Conservation (phyloP, 2,329 filamentous ascomycete genomes). For the Dryadomyces sulphureus region DNA sequence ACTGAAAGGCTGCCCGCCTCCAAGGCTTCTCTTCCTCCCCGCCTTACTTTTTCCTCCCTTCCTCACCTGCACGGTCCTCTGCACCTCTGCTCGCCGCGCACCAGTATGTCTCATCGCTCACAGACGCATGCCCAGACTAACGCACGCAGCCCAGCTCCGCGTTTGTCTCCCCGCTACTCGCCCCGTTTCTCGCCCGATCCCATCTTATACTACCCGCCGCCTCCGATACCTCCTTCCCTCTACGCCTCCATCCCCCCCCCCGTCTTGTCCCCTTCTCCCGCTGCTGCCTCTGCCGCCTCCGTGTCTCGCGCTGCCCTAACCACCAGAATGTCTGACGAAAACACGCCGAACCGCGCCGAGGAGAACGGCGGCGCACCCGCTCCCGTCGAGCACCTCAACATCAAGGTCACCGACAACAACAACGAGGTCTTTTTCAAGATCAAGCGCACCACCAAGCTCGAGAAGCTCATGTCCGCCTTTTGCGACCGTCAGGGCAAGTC, state of each 20-base stretch:
- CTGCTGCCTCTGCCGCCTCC: too few relatives aligned
- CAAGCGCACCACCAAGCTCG: conserved; percentile 87
- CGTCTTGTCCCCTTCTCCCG: too few relatives aligned
- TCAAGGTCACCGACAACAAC: conserved; percentile 98
- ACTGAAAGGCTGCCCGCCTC: background rate
- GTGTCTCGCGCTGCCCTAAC: background rate
- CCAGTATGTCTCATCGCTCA: too few relatives aligned
- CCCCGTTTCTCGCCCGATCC: too few relatives aligned
- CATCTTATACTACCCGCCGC: too few relatives aligned
- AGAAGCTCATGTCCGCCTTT: conserved; percentile 97
- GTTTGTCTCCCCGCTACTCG: too few relatives aligned
- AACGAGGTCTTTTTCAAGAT: conserved; percentile 99
- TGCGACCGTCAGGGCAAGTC: conserved; percentile 93
- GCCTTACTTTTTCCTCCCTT: background rate
- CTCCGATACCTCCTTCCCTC: too few relatives aligned
- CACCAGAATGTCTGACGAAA: conserved; percentile 32
- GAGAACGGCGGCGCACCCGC: conserved; percentile 18
- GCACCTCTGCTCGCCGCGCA: background rate
- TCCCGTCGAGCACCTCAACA: conserved; percentile 71
- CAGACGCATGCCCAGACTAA: too few relatives aligned
- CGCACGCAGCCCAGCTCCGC: too few relatives aligned
- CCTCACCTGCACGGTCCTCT: background rate
- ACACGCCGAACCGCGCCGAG: conserved; percentile 13
- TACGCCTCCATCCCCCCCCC: too few relatives aligned
- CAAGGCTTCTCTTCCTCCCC: background rate